A percentile compares a stretch with the other conserved stretches of the same genome.
Evolutionary conservation across 768 basidiomycete genomes (phyloP).

Genomic region (Pilatotrama ljubarskyi): DNA sequence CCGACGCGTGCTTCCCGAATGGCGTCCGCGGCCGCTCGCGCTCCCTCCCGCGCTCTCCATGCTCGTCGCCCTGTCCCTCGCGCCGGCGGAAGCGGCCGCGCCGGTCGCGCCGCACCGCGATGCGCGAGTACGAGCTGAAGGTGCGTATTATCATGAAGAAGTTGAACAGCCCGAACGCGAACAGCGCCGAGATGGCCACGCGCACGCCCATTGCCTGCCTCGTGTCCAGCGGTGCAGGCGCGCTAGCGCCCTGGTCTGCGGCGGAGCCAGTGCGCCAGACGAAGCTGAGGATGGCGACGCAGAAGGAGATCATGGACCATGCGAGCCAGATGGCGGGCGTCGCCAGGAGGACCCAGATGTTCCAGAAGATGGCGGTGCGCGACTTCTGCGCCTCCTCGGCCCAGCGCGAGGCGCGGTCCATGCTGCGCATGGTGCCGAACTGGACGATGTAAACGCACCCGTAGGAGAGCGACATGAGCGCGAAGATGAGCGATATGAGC

Average conservation of each 20-base stretch:
- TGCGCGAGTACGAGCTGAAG: conserved; percentile 52
- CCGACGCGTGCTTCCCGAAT: conserved; percentile 13
- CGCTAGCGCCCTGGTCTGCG: conserved; percentile 36
- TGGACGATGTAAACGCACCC: conserved; percentile 75
- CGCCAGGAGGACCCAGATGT: conserved; percentile 68
- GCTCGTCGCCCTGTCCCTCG: conserved; percentile 6
- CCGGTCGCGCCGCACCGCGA: conserved; percentile 12
- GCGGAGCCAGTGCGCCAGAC: conserved; percentile 64
- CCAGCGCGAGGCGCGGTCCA: conserved; percentile 71
- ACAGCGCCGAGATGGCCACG: conserved; percentile 52
- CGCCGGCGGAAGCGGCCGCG: conserved; percentile 13
- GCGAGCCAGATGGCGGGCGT: conserved; percentile 72
- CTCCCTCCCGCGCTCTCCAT: conserved; percentile 13
- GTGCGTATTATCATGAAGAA: conserved; percentile 62
- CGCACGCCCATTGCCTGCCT: conserved; percentile 50
- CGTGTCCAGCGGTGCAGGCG: conserved; percentile 36
- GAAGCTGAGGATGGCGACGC: conserved; percentile 61
- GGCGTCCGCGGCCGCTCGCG: conserved; percentile 12
- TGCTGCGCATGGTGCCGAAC: conserved; percentile 71
- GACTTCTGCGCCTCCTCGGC: conserved; percentile 67
- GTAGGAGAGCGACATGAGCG: conserved; percentile 69
- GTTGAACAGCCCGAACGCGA: conserved; percentile 61
- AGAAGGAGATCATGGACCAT: conserved; percentile 73
- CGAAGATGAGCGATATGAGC: conserved; percentile 63
- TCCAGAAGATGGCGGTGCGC: conserved; percentile 54